Percentiles rank a stretch among this genome's conserved stretches.
phyloP scores from a whole-genome alignment of 345 rosid species.

The Ceriops tagal region DNA sequence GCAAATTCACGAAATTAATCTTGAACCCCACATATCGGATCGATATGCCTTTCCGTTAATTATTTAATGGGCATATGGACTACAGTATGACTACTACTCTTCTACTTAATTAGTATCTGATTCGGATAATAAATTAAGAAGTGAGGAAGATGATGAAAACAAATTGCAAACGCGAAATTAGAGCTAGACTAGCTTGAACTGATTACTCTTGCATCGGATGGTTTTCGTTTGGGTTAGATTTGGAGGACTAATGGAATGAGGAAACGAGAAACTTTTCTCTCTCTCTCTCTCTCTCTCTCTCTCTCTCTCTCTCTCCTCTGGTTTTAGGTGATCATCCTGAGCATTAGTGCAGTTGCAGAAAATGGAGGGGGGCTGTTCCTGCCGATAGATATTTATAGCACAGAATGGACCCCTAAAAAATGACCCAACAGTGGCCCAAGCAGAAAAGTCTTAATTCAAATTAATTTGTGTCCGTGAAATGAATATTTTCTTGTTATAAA shows the following conservation, averaged over 20 bases:
- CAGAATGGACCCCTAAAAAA: not conserved
- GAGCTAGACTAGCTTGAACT: not conserved
- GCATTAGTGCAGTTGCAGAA: not conserved
- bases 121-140: too few species aligned
- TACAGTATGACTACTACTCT: too few species aligned
- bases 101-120: too few species aligned
- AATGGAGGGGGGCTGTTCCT: not conserved
- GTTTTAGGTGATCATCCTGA: not conserved
- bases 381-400: slow-evolving; percentile 1
- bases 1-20: not conserved
- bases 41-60: too few species aligned
- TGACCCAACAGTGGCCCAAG: not conserved
- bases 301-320: not conserved
- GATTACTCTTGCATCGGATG: not conserved
- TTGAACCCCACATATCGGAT: too few species aligned
- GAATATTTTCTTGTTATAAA: too few species aligned
- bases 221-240: not conserved
- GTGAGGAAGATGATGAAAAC: not conserved
- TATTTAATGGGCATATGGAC: too few species aligned
- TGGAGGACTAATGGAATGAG: not conserved
- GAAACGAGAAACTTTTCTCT: not conserved
- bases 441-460: not conserved
- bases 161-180: not conserved
- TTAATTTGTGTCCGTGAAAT: too few species aligned
- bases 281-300: not conserved